Percentiles rank a stretch among this genome's conserved stretches.
phyloP scores from a whole-genome alignment of 2,329 filamentous ascomycete genomes.

The Dactylonectria macrodidyma region DNA sequence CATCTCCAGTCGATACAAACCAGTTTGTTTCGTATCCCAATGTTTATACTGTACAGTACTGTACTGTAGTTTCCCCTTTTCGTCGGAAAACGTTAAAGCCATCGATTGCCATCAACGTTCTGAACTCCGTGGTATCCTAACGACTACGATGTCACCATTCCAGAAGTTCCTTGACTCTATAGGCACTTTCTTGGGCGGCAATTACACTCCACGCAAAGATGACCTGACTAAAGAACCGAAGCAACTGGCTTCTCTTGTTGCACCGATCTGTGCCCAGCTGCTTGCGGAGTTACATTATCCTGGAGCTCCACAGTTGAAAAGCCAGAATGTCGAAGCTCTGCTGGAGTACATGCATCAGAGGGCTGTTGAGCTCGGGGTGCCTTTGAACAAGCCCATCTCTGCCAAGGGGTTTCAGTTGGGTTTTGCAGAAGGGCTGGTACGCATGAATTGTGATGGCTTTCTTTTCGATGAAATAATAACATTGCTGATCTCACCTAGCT shows the following conservation, averaged over 20 bases:
- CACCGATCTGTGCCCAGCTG: constrained; percentile 19
- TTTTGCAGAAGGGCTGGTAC: constrained; percentile 16
- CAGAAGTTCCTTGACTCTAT: no score
- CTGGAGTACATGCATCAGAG: constrained; percentile 22
- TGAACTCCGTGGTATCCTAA: no score
- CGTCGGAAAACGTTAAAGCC: no score
- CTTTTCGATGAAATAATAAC: no score
- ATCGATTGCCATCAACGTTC: no score
- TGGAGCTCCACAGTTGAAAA: constrained; percentile 15
- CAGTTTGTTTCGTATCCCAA: no score
- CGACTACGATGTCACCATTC: no score
- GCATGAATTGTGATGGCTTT: not conserved
- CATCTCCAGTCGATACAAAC: no score
- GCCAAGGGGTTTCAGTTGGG: constrained; percentile 20
- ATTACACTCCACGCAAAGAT: constrained; percentile 1
- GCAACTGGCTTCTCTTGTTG: constrained; percentile 10
- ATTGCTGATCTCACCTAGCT: constrained; percentile 7
- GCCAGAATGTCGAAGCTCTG: constrained; percentile 20
- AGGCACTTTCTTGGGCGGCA: no score
- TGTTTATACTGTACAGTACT: no score
- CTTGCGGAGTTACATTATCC: constrained; percentile 11
- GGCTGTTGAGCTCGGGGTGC: constrained; percentile 21
- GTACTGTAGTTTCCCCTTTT: no score
- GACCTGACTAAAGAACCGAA: constrained; percentile 16
- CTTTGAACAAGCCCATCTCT: constrained; percentile 14